Base-by-base conservation (phyloP, 352 stramenopile species). In the Phytophthora cactorum region DNA sequence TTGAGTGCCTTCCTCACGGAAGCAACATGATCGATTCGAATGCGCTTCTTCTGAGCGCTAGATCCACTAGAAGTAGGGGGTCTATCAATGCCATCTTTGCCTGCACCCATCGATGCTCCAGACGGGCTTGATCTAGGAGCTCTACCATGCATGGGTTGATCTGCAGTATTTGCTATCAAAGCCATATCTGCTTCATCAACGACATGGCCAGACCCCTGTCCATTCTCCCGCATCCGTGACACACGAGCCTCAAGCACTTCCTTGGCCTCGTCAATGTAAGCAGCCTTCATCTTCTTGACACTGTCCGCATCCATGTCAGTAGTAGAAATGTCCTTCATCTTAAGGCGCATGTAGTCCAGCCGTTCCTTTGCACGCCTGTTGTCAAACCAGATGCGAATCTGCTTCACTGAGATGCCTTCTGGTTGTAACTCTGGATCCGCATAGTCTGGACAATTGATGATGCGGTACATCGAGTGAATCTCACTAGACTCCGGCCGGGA, bases 391-490 rank as follows among this genome's bases (percentile, higher is more conserved):
- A 96, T 94, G 45, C 86, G 88, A 25, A 94, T 96, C 63, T 93
- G 88, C 66, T 96, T 96, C 39, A 96, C 83, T 1, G 82, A 91
- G 34, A 96, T 96, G 38, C 88, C 88, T 62, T 96, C 88, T 4
- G 88, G 86, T 60, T 96, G 88, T 47, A 96, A 70, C 59, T 96
- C 88, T 66, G 84, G 77, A 63, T 96, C 86, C 28, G 86, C 86
- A 67, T 90, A 96, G 32, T 93, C 84, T 28, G 79, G 77, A 45
- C 86, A 89, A 66, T 96, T 96, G 57, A 96, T 94, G 47, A 96
- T 94, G 47, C 86, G 84, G 66, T 94, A 96, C 88, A 96, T 96
- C n/a, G 84, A 84, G 59, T 96, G 88, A 70, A 96, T 96, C 72
- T 96, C 88, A 44, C 79, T 90, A 4, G 84, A 85, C 59, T 94